phyloP scores from a whole-genome alignment of 1,139 yeast species.

The Saccharomyces hybrid region DNA sequence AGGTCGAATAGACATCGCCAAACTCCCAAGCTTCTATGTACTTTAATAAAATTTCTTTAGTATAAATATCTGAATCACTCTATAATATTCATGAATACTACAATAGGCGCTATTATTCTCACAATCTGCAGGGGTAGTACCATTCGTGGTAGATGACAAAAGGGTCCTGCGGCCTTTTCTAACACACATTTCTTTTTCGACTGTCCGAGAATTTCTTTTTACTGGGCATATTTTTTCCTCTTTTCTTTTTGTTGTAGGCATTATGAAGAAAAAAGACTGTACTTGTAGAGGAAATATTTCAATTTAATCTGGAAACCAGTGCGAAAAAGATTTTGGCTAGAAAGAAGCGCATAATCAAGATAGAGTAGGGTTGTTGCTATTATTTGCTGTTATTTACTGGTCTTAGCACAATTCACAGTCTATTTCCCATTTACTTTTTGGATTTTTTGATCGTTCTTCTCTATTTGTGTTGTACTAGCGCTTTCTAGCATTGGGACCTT shows the following conservation, averaged over 20 bases:
- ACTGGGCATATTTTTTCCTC: background rate
- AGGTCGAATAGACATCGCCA: slow-evolving; percentile 37
- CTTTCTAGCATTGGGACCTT: background rate
- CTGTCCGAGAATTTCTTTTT: background rate
- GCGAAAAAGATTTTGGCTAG: background rate
- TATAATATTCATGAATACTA: background rate
- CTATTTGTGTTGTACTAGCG: background rate
- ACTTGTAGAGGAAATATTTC: background rate
- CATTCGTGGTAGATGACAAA: background rate
- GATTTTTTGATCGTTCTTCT: background rate
- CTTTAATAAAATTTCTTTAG: background rate
- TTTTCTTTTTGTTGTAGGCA: background rate
- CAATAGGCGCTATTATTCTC: background rate
- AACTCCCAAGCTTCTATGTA: background rate
- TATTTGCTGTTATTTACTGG: background rate
- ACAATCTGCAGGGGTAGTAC: background rate
- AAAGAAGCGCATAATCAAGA: background rate
- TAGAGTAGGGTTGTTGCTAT: background rate
- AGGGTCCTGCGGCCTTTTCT: background rate
- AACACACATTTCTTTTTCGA: background rate
- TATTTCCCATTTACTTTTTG: background rate
- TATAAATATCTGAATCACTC: background rate
- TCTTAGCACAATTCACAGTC: background rate
- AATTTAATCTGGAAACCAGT: background rate
- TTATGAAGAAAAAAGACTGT: background rate